These are phyloP conservation scores for Pterocarpus macrocarpus DNA, from an alignment of 306 rosid species.

Conservation along the genomic window DNA sequence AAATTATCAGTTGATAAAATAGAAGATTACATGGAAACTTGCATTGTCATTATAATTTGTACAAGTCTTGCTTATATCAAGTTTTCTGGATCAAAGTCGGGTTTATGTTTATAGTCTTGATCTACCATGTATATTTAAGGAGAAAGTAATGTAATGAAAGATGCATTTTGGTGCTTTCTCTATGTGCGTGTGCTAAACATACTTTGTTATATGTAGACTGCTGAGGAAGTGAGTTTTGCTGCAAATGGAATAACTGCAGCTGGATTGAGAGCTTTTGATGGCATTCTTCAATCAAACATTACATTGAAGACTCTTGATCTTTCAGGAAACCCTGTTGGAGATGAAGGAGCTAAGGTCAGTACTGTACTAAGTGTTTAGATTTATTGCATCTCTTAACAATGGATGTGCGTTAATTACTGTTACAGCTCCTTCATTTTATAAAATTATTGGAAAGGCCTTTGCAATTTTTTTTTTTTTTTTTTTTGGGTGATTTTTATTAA, in stretches of 20 bases:
- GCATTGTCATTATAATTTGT: constrained; percentile 14
- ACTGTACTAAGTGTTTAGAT: constrained; percentile 19
- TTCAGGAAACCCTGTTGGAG: constrained; percentile 96
- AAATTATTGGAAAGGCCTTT: background rate
- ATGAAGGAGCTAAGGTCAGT: constrained; percentile 90
- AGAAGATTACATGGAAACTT: constrained; percentile 30
- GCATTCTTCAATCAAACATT: constrained; percentile 91
- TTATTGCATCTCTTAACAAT: constrained; percentile 33
- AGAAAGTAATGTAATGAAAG: constrained; percentile 33
- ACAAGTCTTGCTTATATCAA: constrained; percentile 16
- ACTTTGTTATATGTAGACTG: constrained; percentile 62
- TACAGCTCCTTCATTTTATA: background rate
- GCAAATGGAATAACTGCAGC: constrained; percentile 96
- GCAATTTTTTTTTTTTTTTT: too few relatives aligned
- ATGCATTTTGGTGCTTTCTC: constrained; percentile 22
- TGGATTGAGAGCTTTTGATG: constrained; percentile 94
- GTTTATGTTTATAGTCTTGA: constrained; percentile 21
- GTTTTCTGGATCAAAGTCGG: constrained; percentile 20
- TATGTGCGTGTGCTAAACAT: constrained; percentile 38
- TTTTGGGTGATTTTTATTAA: background rate
- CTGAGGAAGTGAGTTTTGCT: constrained; percentile 93
- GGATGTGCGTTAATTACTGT: constrained; percentile 24
- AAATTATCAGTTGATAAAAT: background rate
- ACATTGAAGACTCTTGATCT: constrained; percentile 89
- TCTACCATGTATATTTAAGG: constrained; percentile 6